These are phyloP conservation scores for Hyaloperonospora brassicae DNA, from an alignment of 352 stramenopile species.

Conservation along the genomic window DNA sequence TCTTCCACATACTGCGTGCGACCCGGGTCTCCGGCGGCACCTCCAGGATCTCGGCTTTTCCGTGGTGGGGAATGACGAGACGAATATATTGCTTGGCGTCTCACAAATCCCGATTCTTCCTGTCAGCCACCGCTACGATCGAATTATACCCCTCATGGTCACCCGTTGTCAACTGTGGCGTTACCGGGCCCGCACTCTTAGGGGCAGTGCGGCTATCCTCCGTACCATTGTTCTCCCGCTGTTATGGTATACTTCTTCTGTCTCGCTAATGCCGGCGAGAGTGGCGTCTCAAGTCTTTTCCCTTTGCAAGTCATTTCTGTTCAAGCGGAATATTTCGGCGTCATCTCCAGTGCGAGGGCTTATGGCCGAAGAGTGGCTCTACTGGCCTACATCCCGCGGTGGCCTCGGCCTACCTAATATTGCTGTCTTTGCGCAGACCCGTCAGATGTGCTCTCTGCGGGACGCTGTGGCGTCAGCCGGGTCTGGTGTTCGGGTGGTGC, in stretches of 20 bases:
- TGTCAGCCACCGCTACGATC: neutral
- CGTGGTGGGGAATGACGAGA: neutral
- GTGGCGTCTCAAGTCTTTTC: neutral
- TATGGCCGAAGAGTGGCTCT: neutral
- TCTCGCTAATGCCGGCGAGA: neutral
- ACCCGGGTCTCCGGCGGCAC: neutral
- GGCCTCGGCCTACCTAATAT: neutral
- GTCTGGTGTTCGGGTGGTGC: neutral
- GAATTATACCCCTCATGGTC: neutral
- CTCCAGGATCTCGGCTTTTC: neutral
- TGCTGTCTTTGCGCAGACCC: neutral
- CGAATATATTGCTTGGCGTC: neutral
- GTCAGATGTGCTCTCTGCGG: neutral
- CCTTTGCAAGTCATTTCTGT: neutral
- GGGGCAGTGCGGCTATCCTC: neutral
- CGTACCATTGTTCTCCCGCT: neutral
- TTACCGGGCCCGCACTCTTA: neutral
- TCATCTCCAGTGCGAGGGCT: neutral
- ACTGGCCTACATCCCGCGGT: neutral
- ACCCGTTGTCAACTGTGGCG: neutral
- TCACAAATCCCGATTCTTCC: neutral
- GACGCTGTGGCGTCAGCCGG: neutral
- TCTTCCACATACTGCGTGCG: slow-evolving; percentile 2
- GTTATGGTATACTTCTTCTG: neutral
- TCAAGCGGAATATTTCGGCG: neutral